phyloP scores from a whole-genome alignment of 495 filamentous ascomycete species.

The Parachaetomium inaequale region DNA sequence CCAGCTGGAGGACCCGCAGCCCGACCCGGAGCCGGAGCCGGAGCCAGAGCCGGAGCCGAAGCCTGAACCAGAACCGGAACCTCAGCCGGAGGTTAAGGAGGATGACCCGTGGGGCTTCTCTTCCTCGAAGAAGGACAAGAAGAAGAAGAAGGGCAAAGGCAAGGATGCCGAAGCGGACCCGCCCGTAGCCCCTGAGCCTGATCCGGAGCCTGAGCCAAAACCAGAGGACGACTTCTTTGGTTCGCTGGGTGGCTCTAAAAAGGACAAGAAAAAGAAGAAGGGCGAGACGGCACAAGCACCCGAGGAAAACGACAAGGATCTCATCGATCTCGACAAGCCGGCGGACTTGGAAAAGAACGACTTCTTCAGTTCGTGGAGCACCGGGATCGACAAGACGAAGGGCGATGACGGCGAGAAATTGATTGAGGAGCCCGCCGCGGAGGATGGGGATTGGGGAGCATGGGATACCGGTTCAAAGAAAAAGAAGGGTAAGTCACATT shows the following conservation, averaged over 20 bases:
- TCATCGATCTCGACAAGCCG: conserved; percentile 35
- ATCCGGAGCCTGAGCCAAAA: conserved; percentile 22
- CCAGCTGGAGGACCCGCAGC: background rate
- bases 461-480: background rate
- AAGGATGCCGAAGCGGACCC: conserved; percentile 20
- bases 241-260: conserved; percentile 17
- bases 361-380: conserved; percentile 37
- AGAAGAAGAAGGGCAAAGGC: conserved; percentile 23
- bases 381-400: conserved; percentile 37
- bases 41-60: conserved; percentile 13
- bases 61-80: conserved; percentile 14
- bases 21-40: conserved; percentile 18
- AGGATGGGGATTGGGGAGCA: background rate
- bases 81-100: conserved; percentile 12
- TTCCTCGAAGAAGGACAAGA: conserved; percentile 23
- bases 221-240: conserved; percentile 24
- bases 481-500: background rate
- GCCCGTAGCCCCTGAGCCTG: too few relatives aligned
- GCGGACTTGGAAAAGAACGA: conserved; percentile 32
- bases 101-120: conserved; percentile 18
- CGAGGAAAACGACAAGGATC: conserved; percentile 18
- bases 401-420: conserved; percentile 19
- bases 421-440: background rate
- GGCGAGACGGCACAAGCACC: conserved; percentile 11
- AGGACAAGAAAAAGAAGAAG: conserved; percentile 35